Base-by-base conservation (phyloP, 768 basidiomycete species). In the Pleurotus sapidus region DNA sequence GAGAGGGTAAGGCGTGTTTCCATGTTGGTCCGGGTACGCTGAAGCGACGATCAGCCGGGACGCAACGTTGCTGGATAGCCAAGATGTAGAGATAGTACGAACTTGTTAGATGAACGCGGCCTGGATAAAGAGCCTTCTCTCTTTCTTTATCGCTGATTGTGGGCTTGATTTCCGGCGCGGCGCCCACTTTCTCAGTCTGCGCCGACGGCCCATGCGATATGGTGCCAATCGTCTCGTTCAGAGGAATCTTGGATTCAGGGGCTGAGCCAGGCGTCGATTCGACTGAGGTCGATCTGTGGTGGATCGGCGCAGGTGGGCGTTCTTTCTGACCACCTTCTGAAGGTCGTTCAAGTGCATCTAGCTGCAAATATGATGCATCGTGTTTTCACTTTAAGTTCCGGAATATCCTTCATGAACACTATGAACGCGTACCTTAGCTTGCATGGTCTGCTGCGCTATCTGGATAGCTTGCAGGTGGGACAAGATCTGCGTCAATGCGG, bases 1-100 rank as follows among this genome's bases (percentile, higher is more conserved):
- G 17, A 98, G 78, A 0, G 86, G 84, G 66, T 84, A 80, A 0
- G 96, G 95, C 39, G 80, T 75, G 67, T 95, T 93, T 6, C 93
- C 93, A 66, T 91, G 86, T 66, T 97, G 94, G 65, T 90, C 91
- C n/a, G 95, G 94, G 69, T 97, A 96, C 1, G 93, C 78, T 80
- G 57, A 34, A 9, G 30, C 30, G 30, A 34, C 30, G 11, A 34
- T 34, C 30, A 34, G 46, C 15, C 3, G 8, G 12, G 11, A 18
- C 59, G n/a, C 25, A 20, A 56, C 46, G 11, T 48, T n/a, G 27
- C 51, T 39, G 37, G 39, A 53, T 53, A 25, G 6, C 38, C 46
- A 46, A 40, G 18, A 17, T 45, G 46, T 63, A 15, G 8, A 34
- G 30, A 62, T 30, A 24, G 39, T 5, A 81, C 88, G 70, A 65